Evolutionary conservation across 2,329 filamentous ascomycete species (phyloP).

Genomic region (Boeremia exigua): DNA sequence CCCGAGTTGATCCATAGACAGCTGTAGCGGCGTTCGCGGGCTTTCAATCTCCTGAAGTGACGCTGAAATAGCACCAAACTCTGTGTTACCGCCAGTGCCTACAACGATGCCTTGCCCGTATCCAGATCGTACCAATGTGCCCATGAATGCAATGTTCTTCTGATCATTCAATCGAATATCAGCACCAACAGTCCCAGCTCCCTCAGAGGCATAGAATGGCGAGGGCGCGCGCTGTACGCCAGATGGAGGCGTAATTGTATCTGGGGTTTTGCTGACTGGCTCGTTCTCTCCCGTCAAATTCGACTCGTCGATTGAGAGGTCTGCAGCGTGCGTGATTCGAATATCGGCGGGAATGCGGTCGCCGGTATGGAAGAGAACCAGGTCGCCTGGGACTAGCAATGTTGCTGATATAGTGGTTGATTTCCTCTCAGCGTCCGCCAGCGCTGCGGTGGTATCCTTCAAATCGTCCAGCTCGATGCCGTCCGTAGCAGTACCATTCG

Average conservation of each 20-base stretch:
- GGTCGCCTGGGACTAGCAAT: slow-evolving; percentile 87
- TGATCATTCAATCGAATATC: slow-evolving; percentile 74
- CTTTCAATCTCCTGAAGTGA: slow-evolving; percentile 95
- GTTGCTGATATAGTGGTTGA: slow-evolving; percentile 86
- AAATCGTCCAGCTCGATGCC: slow-evolving; percentile 57
- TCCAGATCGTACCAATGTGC: slow-evolving; percentile 91
- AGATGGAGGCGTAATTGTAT: slow-evolving; percentile 59
- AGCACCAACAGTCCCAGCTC: slow-evolving; percentile 64
- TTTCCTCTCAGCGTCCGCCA: slow-evolving; percentile 70
- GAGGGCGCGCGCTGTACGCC: slow-evolving; percentile 55
- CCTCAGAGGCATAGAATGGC: slow-evolving; percentile 65
- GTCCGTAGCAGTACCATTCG: slow-evolving; percentile 34
- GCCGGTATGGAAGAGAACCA: slow-evolving; percentile 93
- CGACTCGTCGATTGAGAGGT: slow-evolving; percentile 93
- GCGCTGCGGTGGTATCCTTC: slow-evolving; percentile 62
- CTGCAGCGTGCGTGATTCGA: slow-evolving; percentile 86
- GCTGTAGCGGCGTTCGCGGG: slow-evolving; percentile 87
- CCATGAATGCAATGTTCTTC: slow-evolving; percentile 97
- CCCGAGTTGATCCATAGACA: slow-evolving; percentile 97
- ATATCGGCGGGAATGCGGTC: slow-evolving; percentile 97
- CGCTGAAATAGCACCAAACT: slow-evolving; percentile 95
- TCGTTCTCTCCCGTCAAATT: slow-evolving; percentile 98
- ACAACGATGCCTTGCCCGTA: slow-evolving; percentile 98
- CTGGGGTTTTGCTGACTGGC: slow-evolving; percentile 78
- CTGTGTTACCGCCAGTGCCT: slow-evolving; percentile 88